A percentile compares a stretch with the other conserved stretches of the same genome.
Evolutionary conservation across 2,329 filamentous ascomycete genomes (phyloP).

Genomic region (Pseudogymnoascus sp.): DNA sequence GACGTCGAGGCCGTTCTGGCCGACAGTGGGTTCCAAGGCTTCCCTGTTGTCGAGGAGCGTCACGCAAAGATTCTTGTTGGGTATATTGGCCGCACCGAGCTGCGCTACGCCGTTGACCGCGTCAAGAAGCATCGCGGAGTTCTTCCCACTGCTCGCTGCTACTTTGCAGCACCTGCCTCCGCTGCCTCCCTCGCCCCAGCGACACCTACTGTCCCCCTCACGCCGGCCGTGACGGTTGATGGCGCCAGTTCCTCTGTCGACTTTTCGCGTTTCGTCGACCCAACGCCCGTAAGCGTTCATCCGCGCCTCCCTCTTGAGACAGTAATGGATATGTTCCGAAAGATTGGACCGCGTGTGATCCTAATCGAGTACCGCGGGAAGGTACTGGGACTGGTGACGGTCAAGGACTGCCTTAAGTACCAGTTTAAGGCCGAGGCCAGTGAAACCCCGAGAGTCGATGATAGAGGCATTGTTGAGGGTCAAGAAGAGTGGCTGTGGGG

Average conservation of each 20-base stretch:
- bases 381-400: slow-evolving; percentile 78
- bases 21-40: slow-evolving; percentile 81
- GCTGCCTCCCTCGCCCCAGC: slow-evolving; percentile 22
- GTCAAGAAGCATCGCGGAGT: slow-evolving; percentile 61
- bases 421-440: slow-evolving; percentile 92
- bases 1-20: slow-evolving; percentile 68
- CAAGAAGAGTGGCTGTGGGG: slow-evolving; percentile 64
- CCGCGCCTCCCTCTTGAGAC: slow-evolving; percentile 88
- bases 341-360: slow-evolving; percentile 90
- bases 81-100: slow-evolving; percentile 86
- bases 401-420: slow-evolving; percentile 95
- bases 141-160: slow-evolving; percentile 62
- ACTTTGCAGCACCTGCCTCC: slow-evolving; percentile 53
- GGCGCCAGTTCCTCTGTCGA: slow-evolving; percentile 57
- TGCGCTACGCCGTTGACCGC: slow-evolving; percentile 82
- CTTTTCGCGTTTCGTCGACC: slow-evolving; percentile 80
- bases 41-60: slow-evolving; percentile 76
- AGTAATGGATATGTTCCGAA: slow-evolving; percentile 97
- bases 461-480: slow-evolving; percentile 40
- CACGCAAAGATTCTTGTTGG: slow-evolving; percentile 67
- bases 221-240: slow-evolving; percentile 48
- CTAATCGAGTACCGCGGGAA: slow-evolving; percentile 83
- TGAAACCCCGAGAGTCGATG: slow-evolving; percentile 60
- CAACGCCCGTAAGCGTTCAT: slow-evolving; percentile 83
- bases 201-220: slow-evolving; percentile 24